Conservation (phyloP, 2,329 filamentous ascomycete genomes). For the Aspergillus amoenus region DNA sequence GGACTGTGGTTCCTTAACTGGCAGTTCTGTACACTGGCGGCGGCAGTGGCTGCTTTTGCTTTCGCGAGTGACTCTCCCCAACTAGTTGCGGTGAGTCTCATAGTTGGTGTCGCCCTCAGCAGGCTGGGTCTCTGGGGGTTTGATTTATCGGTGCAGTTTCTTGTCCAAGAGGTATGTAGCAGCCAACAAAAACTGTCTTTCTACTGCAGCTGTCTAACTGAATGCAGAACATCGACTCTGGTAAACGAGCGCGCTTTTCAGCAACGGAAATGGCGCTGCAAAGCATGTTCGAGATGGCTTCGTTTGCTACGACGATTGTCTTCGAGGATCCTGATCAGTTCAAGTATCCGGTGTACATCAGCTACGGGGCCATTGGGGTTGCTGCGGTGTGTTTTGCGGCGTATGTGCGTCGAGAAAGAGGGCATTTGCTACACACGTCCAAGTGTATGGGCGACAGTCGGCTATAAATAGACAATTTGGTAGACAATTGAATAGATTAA, state of each 20-base stretch:
- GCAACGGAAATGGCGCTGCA: constrained; percentile 67
- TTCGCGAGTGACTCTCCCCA: constrained; percentile 25
- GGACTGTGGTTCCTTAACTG: constrained; percentile 71
- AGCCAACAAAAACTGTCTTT: neutral
- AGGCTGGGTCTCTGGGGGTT: constrained; percentile 63
- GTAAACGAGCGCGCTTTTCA: constrained; percentile 67
- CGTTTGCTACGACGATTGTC: constrained; percentile 65
- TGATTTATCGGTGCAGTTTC: constrained; percentile 60
- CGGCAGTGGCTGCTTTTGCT: constrained; percentile 47
- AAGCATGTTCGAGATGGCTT: constrained; percentile 68
- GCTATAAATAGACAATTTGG: neutral
- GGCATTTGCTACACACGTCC: constrained; percentile 57
- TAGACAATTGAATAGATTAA: neutral
- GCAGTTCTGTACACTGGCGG: constrained; percentile 60
- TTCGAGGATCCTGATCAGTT: constrained; percentile 66
- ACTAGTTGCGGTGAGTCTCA: constrained; percentile 50
- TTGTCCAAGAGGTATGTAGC: constrained; percentile 58
- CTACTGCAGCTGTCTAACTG: neutral
- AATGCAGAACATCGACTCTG: constrained; percentile 52
- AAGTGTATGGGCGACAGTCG: constrained; percentile 13
- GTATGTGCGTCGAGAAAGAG: constrained; percentile 59
- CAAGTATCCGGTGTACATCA: constrained; percentile 61
- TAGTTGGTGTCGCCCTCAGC: constrained; percentile 54
- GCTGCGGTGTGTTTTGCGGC: constrained; percentile 48
- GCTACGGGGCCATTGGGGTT: constrained; percentile 40